Evolutionary conservation across 1,284 basidiomycete genomes (phyloP).

Genomic region (Heimioporus retisporus): DNA sequence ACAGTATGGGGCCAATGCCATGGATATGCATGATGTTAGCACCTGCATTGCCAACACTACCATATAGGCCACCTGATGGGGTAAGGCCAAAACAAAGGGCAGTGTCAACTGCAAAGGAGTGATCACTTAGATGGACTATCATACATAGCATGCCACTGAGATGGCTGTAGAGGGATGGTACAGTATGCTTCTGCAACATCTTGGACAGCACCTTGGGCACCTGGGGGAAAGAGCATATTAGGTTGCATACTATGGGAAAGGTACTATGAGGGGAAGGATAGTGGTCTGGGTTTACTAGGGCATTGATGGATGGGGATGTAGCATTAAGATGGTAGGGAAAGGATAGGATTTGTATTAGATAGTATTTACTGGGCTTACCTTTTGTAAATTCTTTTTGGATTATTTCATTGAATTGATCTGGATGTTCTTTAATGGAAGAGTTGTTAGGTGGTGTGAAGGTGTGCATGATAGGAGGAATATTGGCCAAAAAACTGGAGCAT

Average conservation of each 20-base stretch:
- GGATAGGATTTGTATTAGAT: too few relatives aligned
- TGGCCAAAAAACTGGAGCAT: too few relatives aligned
- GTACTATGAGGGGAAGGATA: slow-evolving; percentile 5
- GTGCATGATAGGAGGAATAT: too few relatives aligned
- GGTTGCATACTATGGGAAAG: neutral
- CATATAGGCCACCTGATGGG: slow-evolving; percentile 44
- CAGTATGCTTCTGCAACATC: slow-evolving; percentile 17
- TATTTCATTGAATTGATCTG: too few relatives aligned
- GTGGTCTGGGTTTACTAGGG: neutral
- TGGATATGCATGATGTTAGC: too few relatives aligned
- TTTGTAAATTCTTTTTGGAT: too few relatives aligned
- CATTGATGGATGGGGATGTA: slow-evolving; percentile 4
- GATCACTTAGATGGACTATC: neutral
- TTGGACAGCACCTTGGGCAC: neutral
- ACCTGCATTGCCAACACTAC: slow-evolving; percentile 38
- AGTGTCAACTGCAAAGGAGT: slow-evolving; percentile 12
- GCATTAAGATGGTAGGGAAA: too few relatives aligned
- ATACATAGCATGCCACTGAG: slow-evolving; percentile 14
- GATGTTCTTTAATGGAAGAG: too few relatives aligned
- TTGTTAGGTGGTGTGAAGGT: too few relatives aligned
- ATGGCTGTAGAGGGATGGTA: slow-evolving; percentile 16
- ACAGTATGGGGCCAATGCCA: too few relatives aligned
- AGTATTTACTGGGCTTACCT: too few relatives aligned
- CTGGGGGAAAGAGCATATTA: neutral
- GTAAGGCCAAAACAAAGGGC: slow-evolving; percentile 41